phyloP scores from a whole-genome alignment of 1,284 basidiomycete genomes.

The Cryptococcus floricola region DNA sequence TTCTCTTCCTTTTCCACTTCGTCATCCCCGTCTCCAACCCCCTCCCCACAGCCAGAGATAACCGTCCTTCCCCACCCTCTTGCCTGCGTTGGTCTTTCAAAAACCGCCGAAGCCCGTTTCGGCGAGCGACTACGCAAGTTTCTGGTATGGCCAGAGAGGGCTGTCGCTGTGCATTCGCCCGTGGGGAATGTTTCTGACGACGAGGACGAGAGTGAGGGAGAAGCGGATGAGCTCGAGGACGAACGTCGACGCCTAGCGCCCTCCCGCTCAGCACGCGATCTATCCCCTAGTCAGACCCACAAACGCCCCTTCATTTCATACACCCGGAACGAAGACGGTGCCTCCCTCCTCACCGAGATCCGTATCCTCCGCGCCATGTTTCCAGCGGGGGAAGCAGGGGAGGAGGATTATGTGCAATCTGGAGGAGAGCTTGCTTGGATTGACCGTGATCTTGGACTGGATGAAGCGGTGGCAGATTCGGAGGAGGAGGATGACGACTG shows the following conservation, averaged over 20 bases:
- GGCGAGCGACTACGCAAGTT: constrained; percentile 29
- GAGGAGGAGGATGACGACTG: constrained; percentile 15
- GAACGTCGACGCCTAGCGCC: background rate
- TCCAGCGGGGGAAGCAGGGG: constrained; percentile 15
- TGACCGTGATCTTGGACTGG: too few relatives aligned
- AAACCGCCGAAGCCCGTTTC: constrained; percentile 18
- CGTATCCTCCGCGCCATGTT: constrained; percentile 31
- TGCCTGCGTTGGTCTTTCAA: constrained; percentile 35
- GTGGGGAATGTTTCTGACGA: background rate
- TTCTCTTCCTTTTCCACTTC: constrained; percentile 3
- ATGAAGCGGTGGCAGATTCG: constrained; percentile 8
- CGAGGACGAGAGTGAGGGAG: background rate
- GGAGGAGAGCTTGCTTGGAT: constrained; percentile 28
- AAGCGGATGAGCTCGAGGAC: background rate
- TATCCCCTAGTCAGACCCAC: background rate
- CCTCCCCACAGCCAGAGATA: constrained; percentile 26
- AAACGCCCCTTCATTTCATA: constrained; percentile 40
- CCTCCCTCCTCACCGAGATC: constrained; percentile 38
- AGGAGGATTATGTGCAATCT: constrained; percentile 17
- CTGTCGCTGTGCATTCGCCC: constrained; percentile 1
- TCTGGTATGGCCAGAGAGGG: constrained; percentile 38
- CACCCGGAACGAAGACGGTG: constrained; percentile 41
- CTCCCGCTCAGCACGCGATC: background rate
- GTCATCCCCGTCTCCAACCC: constrained; percentile 3
- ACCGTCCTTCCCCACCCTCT: constrained; percentile 34